A percentile compares a stretch with the other conserved stretches of the same genome.
Conservation (phyloP, 768 basidiomycete species). For the Lactifluus volemus region DNA sequence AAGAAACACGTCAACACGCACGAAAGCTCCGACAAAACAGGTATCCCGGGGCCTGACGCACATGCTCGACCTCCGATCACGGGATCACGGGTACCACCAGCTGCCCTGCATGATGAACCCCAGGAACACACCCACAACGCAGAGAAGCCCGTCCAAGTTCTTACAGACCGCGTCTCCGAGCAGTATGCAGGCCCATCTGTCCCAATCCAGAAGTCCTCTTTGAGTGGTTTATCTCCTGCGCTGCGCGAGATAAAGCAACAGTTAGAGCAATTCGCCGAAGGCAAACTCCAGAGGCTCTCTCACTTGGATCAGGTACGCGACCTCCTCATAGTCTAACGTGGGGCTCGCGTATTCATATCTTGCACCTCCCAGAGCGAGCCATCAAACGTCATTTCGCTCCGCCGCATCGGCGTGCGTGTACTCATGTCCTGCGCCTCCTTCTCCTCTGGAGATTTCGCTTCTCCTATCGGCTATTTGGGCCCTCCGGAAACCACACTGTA, state of each 20-base stretch:
- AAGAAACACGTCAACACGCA: background rate
- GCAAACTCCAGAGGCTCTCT: background rate
- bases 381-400: background rate
- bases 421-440: conserved; percentile 8
- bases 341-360: background rate
- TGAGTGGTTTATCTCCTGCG: background rate
- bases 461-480: conserved; percentile 6
- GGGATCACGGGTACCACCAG: background rate
- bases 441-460: background rate
- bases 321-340: background rate
- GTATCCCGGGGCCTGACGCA: background rate
- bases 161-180: background rate
- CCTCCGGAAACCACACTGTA: background rate
- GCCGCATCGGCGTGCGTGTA: conserved; percentile 2
- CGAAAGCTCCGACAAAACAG: background rate
- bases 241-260: conserved; percentile 3
- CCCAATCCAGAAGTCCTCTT: background rate
- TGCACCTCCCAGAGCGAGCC: background rate
- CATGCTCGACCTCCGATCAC: background rate
- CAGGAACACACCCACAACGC: background rate
- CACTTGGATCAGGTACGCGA: background rate
- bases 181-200: background rate
- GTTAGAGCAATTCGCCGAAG: background rate
- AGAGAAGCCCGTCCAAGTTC: too few species aligned
- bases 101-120: background rate